These are phyloP conservation scores for Didymella lethalis DNA, from an alignment of 2,329 filamentous ascomycete species.

Conservation along the genomic window DNA sequence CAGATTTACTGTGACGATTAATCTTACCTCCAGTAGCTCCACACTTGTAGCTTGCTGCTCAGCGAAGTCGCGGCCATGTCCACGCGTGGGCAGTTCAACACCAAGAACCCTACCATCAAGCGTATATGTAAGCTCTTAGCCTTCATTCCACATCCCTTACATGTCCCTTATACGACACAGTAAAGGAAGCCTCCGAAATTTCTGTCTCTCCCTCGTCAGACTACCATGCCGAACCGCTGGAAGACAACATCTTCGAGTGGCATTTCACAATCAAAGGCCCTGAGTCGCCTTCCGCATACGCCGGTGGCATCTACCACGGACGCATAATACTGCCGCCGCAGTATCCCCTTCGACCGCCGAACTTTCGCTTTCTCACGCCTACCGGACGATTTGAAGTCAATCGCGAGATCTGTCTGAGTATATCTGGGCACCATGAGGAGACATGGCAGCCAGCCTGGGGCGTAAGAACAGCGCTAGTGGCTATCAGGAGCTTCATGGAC, in stretches of 20 bases:
- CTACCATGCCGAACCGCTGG: constrained; percentile 84
- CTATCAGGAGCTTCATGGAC: constrained; percentile 90
- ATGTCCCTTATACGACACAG: constrained; percentile 54
- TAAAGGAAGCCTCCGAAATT: constrained; percentile 91
- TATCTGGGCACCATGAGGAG: constrained; percentile 95
- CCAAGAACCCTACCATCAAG: constrained; percentile 83
- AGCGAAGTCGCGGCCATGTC: constrained; percentile 43
- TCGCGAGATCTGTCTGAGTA: constrained; percentile 93
- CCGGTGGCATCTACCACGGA: constrained; percentile 88
- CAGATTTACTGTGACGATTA: background rate
- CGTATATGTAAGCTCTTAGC: constrained; percentile 71
- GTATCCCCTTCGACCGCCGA: constrained; percentile 90
- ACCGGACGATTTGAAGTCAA: constrained; percentile 95
- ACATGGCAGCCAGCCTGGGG: constrained; percentile 99
- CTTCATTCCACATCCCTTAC: constrained; percentile 12
- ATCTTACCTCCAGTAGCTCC: too few relatives aligned
- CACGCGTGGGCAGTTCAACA: constrained; percentile 64
- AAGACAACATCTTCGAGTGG: constrained; percentile 95
- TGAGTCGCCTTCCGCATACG: constrained; percentile 78
- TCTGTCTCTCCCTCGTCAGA: constrained; percentile 80
- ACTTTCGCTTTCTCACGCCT: constrained; percentile 94
- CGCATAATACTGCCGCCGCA: constrained; percentile 88
- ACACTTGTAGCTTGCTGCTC: background rate
- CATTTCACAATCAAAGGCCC: constrained; percentile 97
- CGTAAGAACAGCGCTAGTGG: constrained; percentile 82